Percentiles rank a stretch among this genome's conserved stretches.
phyloP scores from a whole-genome alignment of 371 early-diverging fungal species.

The Mortierella sp. region DNA sequence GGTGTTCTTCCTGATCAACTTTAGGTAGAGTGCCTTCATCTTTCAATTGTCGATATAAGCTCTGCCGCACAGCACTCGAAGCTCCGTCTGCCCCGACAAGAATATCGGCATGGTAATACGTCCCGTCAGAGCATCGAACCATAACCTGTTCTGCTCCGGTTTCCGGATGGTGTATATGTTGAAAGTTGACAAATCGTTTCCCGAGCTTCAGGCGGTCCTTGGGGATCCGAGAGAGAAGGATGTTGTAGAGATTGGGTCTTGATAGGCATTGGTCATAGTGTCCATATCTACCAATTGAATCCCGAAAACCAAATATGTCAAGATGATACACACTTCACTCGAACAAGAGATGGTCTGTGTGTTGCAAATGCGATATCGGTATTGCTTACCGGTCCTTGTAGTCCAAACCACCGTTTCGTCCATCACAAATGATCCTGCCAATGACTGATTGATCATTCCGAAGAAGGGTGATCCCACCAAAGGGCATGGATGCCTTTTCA shows the following conservation, averaged over 20 bases:
- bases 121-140: constrained; percentile 7
- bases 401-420: not conserved
- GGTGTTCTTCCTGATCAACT: not conserved
- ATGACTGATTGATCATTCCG: not conserved
- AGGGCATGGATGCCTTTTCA: no score
- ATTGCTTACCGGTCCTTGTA: no score
- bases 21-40: not conserved
- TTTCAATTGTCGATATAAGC: constrained; percentile 8
- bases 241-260: constrained; percentile 11
- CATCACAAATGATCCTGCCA: not conserved
- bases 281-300: constrained; percentile 2
- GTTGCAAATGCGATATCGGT: not conserved
- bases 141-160: constrained; percentile 5
- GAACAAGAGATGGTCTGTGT: no score
- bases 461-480: not conserved
- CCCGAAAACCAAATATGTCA: not conserved
- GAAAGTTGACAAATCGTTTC: constrained; percentile 9
- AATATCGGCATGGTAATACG: constrained; percentile 2
- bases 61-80: constrained; percentile 19
- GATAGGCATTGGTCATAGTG: not conserved
- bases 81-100: constrained; percentile 31
- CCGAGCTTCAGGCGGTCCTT: constrained; percentile 11
- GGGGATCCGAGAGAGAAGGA: constrained; percentile 9
- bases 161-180: no score
- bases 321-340: no score